phyloP scores from a whole-genome alignment of 2,329 filamentous ascomycete species.

The Nakataea oryzae region DNA sequence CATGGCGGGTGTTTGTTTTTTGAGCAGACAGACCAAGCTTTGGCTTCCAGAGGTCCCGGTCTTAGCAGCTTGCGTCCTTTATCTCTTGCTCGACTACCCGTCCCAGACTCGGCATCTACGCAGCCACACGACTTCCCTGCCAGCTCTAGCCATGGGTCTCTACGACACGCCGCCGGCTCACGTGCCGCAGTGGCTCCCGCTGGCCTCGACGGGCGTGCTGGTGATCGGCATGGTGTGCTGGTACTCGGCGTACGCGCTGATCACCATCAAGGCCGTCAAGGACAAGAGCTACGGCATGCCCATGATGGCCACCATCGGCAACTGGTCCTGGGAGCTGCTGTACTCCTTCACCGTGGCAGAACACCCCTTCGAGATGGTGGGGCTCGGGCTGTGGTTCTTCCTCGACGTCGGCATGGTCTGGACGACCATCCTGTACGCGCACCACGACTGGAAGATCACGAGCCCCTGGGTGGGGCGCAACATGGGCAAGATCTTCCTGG shows the following conservation, averaged over 20 bases:
- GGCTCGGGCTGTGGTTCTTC: conserved; percentile 36
- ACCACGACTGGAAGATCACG: conserved; percentile 21
- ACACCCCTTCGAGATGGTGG: conserved; percentile 27
- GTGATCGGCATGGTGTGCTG: conserved; percentile 26
- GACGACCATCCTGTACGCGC: conserved; percentile 29
- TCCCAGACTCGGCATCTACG: too few species aligned
- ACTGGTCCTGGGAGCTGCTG: conserved; percentile 41
- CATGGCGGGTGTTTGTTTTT: background rate
- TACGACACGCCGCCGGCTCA: conserved; percentile 23
- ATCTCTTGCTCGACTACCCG: background rate
- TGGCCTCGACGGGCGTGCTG: conserved; percentile 21
- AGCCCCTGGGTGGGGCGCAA: conserved; percentile 30
- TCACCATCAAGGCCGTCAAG: conserved; percentile 29
- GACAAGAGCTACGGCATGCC: conserved; percentile 39
- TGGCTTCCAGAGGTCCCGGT: background rate
- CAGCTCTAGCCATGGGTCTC: background rate
- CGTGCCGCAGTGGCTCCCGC: conserved; percentile 24
- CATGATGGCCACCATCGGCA: conserved; percentile 34
- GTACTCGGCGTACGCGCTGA: conserved; percentile 34
- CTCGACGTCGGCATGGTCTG: conserved; percentile 39
- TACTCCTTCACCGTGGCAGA: conserved; percentile 37
- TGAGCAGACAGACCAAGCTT: background rate
- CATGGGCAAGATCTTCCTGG: conserved; percentile 20
- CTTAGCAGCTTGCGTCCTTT: background rate
- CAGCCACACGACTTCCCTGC: too few species aligned